Conservation (phyloP, 2,329 filamentous ascomycete species). For the Botrytis tulipae region DNA sequence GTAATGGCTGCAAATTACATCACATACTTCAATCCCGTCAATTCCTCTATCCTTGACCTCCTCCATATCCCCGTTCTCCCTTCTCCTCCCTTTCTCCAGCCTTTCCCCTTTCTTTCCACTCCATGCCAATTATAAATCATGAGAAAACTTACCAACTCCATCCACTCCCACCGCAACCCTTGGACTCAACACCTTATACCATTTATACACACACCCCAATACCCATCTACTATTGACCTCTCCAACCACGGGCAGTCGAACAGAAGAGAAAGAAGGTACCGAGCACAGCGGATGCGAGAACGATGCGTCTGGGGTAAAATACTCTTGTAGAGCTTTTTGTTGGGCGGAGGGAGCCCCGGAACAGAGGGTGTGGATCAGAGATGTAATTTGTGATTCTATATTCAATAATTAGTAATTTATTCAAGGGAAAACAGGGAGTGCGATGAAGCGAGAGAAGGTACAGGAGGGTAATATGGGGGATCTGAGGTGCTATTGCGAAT, state of each 20-base stretch:
- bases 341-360: slow-evolving; percentile 67
- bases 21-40: neutral
- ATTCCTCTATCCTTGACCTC: neutral
- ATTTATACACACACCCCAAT: slow-evolving; percentile 69
- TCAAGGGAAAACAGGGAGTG: neutral
- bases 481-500: neutral
- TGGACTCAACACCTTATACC: slow-evolving; percentile 83
- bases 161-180: slow-evolving; percentile 67
- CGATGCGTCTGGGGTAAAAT: slow-evolving; percentile 69
- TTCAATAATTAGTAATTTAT: neutral
- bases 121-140: neutral
- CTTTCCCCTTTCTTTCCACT: neutral
- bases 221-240: slow-evolving; percentile 62
- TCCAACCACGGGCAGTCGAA: slow-evolving; percentile 44
- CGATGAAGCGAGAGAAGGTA: neutral
- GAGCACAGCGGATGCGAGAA: slow-evolving; percentile 79
- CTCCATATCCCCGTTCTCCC: no score
- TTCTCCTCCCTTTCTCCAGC: no score
- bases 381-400: slow-evolving; percentile 57
- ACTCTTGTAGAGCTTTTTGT: slow-evolving; percentile 61
- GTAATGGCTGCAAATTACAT: neutral
- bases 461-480: no score
- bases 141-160: slow-evolving; percentile 45
- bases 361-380: slow-evolving; percentile 66
- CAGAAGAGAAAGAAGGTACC: slow-evolving; percentile 54